Evolutionary conservation across 192 early-diverging fungal species (phyloP), one percentile per base, ranked within the genome.

Genomic region (Coemansia brasiliensis): DNA sequence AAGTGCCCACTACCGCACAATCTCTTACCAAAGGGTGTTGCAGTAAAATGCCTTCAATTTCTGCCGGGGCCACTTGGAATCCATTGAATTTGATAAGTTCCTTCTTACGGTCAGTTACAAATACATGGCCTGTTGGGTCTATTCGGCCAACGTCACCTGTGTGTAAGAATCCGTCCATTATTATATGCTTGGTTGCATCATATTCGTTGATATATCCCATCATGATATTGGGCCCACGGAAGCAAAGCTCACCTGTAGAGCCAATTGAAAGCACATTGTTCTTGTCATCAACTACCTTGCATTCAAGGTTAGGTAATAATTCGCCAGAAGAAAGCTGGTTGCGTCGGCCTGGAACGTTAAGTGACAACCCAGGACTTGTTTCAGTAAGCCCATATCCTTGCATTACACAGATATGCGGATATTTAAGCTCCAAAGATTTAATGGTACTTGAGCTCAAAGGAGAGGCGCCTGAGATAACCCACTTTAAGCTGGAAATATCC

Each of bases 81-180:
- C 85, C 83, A 46, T 94, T 94, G 82, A 91, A 96, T 61, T 97
- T 97, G 71, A 94, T 95, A 29, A 95, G 80, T 63, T 94, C 91
- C 72, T 94, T 97, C 15, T 88, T 63, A 20, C 94, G 89, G 57
- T 87, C 89, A 3, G 84, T 79, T 16, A 87, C 77, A 46, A 65
- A 85, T 52, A 86, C 79, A 39, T 83, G 54, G 6, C 82, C 82
- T 5, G 87, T 40, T 22, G 67, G 59, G 61, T 90, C 85, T 7
- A 87, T 74, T 5, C 80, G 44, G 3, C 83, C 92, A 32, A 97
- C 71, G 60, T 97, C 95, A 15, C 88, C 88, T 4, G 91, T 95
- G 56, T 90, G 90, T 35, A 94, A 67, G 75, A 84, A 95, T 0
- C 92, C 90, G 22, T 91, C 87, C 0, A 50, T 6, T 52, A 94